Conservation (phyloP, 352 stramenopile genomes). For the Globisporangium polare region DNA sequence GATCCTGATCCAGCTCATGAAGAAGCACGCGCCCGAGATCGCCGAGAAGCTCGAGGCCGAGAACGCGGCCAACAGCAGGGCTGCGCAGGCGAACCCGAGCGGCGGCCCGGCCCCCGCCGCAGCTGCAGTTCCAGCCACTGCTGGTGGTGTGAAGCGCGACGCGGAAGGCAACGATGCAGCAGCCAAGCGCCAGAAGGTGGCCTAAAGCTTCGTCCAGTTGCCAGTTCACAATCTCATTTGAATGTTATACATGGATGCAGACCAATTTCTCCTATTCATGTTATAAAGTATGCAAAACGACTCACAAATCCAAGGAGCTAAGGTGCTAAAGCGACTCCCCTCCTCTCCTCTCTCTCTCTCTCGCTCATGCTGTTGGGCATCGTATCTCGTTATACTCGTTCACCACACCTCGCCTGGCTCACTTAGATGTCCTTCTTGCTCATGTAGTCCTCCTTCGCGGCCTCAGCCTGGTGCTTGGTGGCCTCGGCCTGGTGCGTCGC, state of each 20-base stretch:
- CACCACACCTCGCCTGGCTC: neutral
- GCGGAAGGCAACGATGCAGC: conserved; percentile 8
- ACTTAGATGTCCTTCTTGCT: conserved; percentile 10
- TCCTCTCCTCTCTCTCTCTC: neutral
- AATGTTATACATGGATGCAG: neutral
- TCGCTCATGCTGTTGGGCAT: neutral
- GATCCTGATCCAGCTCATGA: conserved; percentile 84
- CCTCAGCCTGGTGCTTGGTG: neutral
- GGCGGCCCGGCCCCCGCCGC: neutral
- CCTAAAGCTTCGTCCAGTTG: neutral
- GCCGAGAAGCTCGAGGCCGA: conserved; percentile 66
- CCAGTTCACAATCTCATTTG: neutral
- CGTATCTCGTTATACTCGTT: neutral
- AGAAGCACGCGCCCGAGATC: conserved; percentile 84
- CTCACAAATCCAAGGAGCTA: neutral
- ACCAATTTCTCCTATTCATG: neutral
- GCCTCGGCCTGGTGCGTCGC: neutral
- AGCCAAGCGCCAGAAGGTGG: conserved; percentile 63
- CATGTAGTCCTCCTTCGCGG: neutral
- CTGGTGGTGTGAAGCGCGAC: conserved; percentile 25
- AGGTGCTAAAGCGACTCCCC: neutral
- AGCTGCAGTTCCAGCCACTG: neutral
- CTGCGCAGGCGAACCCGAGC: conserved; percentile 10
- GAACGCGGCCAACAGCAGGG: conserved; percentile 18
- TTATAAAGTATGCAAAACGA: neutral